A percentile compares a stretch with the other conserved stretches of the same genome.
phyloP scores from a whole-genome alignment of 176 grass and related monocot genomes.

The Hyparrhenia diplandra region DNA sequence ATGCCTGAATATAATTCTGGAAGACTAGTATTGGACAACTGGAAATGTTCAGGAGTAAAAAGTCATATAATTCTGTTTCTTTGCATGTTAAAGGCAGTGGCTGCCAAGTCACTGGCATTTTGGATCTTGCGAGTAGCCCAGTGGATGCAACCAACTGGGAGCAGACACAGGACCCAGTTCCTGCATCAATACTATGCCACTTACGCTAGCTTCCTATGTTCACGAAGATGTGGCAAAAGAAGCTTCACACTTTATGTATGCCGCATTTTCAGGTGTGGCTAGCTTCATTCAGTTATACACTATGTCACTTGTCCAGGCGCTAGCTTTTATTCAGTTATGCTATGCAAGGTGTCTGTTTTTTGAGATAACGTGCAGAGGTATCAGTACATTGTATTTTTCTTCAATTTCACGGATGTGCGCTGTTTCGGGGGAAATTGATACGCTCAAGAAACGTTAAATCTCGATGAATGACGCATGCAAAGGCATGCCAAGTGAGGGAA shows the following conservation, averaged over 20 bases:
- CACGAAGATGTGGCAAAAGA: background rate
- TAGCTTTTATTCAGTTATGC: background rate
- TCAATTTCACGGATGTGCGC: background rate
- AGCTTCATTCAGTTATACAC: background rate
- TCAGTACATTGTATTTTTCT: background rate
- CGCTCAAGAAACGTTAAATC: background rate
- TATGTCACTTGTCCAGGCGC: background rate
- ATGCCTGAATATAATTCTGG: background rate
- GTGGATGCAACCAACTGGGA: background rate
- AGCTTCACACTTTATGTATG: background rate
- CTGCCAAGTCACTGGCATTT: constrained; percentile 32
- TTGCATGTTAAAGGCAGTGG: constrained; percentile 14
- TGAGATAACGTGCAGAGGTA: background rate
- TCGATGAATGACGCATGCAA: background rate
- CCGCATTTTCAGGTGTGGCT: background rate
- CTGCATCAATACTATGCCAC: constrained; percentile 30
- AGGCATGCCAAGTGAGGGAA: background rate
- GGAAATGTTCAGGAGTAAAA: background rate
- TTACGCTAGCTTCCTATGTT: background rate
- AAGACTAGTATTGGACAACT: background rate
- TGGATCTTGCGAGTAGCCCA: background rate
- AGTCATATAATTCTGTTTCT: background rate
- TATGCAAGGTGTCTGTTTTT: background rate
- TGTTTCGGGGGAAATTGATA: background rate
- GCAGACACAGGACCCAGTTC: constrained; percentile 13